A percentile compares a stretch with the other conserved stretches of the same genome.
These are phyloP conservation scores for Ochetophila trinervis DNA, from an alignment of 306 rosid genomes.

Conservation along the genomic window DNA sequence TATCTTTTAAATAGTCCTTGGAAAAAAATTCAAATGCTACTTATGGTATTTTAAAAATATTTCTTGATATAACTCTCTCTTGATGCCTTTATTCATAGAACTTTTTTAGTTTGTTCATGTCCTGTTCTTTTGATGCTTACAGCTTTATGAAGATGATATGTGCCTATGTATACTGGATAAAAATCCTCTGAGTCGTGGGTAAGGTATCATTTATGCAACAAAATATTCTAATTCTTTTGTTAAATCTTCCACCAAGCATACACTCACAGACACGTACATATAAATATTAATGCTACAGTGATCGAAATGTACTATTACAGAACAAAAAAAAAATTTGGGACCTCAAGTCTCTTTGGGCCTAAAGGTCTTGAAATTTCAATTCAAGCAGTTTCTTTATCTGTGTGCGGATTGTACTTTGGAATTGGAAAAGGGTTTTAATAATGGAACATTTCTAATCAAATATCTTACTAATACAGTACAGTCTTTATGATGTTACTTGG, in stretches of 20 bases:
- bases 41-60: not conserved
- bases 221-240: conserved; percentile 14
- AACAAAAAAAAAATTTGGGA: too few species aligned
- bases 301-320: not conserved
- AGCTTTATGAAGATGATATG: conserved; percentile 83
- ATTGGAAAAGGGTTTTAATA: not conserved
- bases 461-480: too few species aligned
- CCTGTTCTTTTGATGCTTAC: conserved; percentile 32
- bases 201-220: conserved; percentile 63
- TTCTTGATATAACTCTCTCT: not conserved
- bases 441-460: too few species aligned
- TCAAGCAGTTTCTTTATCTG: not conserved
- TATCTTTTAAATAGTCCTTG: not conserved
- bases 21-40: not conserved
- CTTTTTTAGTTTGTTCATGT: conserved; percentile 4
- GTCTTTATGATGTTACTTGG: too few species aligned
- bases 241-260: not conserved
- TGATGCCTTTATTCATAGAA: conserved; percentile 3
- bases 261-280: conserved; percentile 3
- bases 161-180: conserved; percentile 87
- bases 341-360: not conserved
- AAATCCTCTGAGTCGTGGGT: conserved; percentile 91
- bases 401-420: not conserved
- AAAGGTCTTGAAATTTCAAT: not conserved
- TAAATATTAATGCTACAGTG: not conserved